Evolutionary conservation across 1,139 yeast species (phyloP).

Genomic region (Yamadazyma pseudoaaseri): DNA sequence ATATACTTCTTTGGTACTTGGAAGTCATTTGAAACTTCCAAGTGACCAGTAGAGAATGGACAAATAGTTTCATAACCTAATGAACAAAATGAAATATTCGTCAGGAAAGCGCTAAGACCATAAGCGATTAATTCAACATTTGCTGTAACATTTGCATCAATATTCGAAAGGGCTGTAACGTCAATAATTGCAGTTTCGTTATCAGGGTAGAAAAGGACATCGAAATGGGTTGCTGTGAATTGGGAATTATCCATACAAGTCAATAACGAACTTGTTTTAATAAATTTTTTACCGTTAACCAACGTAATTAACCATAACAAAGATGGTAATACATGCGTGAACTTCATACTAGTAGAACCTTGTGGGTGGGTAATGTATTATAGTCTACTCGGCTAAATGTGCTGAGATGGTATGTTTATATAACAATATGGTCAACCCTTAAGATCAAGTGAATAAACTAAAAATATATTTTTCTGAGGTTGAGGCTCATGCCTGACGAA

Average conservation of each 20-base stretch:
- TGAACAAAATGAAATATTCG: slow-evolving; percentile 62
- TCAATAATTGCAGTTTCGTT: slow-evolving; percentile 64
- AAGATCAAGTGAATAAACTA: no score
- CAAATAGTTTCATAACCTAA: slow-evolving; percentile 58
- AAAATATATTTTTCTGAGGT: no score
- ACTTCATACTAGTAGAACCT: no score
- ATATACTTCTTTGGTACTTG: slow-evolving; percentile 42
- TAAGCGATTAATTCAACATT: slow-evolving; percentile 70
- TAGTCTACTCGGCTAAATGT: no score
- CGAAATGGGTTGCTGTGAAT: slow-evolving; percentile 83
- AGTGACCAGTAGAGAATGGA: slow-evolving; percentile 85
- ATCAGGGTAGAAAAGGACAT: slow-evolving; percentile 68
- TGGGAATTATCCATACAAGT: slow-evolving; percentile 93
- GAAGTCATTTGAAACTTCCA: slow-evolving; percentile 51
- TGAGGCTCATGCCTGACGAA: no score
- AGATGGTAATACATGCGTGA: neutral
- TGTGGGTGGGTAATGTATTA: no score
- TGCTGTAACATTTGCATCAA: slow-evolving; percentile 70
- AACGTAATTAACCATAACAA: slow-evolving; percentile 10
- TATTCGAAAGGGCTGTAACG: slow-evolving; percentile 76
- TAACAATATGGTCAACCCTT: no score
- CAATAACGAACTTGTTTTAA: slow-evolving; percentile 70
- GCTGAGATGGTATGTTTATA: no score
- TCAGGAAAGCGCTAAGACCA: slow-evolving; percentile 68
- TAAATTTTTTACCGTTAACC: slow-evolving; percentile 23